Base-by-base conservation (phyloP, 139 green algal genomes). In the Ettlia oleoabundans region DNA sequence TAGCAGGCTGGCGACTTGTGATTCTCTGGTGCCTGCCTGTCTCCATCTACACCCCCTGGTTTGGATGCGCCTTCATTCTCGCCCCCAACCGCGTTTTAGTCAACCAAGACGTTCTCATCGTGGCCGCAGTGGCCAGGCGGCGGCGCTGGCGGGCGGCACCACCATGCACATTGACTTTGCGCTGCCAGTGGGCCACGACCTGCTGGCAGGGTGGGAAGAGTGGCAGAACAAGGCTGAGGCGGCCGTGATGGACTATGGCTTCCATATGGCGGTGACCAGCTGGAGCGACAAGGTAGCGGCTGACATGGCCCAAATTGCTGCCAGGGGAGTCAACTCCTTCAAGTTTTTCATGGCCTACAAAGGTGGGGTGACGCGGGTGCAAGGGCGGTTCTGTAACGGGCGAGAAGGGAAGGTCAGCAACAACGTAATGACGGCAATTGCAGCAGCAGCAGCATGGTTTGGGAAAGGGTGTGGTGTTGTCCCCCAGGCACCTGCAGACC, bases 321-420 rank as follows among this genome's bases (percentile, higher is more conserved):
- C 76, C 5, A 42, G 89, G 42, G 96, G 96, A 26, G 90, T 99
- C 86, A 99, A 98, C 89, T 94, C 86, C 7, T 99, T 99, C 75
- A 81, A 81, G 83, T 98, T 99, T 85, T 99, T 99, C 90, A 92
- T 99, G 90, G 96, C 96, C 0, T 99, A 99, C 88, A 99, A 98
- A 88, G 92, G 91, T 78, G 47, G 22, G 73, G 18, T 58, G 15
- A 10, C 15, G 47, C 47, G 15, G 10, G 47, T 15, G 47, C 47
- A 58, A 58, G 47, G 47, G 47, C 15, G 26, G 30, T 15, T 38
- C 7, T 1, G 38, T 42, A n/a, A n/a, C n/a, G n/a, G n/a, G n/a
- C n/a, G n/a, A n/a, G n/a, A n/a, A n/a, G n/a, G n/a, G n/a, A n/a
- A n/a, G n/a, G n/a, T n/a, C n/a, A n/a, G n/a, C n/a, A n/a, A n/a